Evolutionary conservation across 2,329 filamentous ascomycete species (phyloP).

Genomic region (Cercospora janseana): DNA sequence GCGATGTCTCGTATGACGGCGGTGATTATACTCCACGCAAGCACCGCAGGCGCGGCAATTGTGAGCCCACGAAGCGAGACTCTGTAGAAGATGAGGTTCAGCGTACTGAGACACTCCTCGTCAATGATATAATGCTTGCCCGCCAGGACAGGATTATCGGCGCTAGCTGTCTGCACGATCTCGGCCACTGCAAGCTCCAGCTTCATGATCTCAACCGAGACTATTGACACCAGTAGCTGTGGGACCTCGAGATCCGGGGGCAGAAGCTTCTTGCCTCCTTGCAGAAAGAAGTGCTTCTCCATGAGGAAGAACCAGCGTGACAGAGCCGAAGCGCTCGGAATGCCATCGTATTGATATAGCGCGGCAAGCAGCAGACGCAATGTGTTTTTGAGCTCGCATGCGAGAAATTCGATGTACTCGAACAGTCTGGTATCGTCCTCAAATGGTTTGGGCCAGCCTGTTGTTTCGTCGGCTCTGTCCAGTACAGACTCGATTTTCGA

Average conservation of each 20-base stretch:
- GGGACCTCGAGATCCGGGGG: constrained; percentile 53
- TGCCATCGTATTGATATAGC: constrained; percentile 37
- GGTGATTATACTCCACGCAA: constrained; percentile 78
- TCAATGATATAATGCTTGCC: constrained; percentile 61
- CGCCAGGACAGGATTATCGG: constrained; percentile 11
- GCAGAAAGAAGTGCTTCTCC: constrained; percentile 66
- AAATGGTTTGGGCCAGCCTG: constrained; percentile 31
- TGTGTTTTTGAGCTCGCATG: constrained; percentile 69
- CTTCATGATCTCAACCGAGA: constrained; percentile 72
- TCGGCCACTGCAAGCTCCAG: constrained; percentile 60
- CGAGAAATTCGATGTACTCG: constrained; percentile 61
- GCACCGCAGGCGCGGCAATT: constrained; percentile 69
- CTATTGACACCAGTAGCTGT: constrained; percentile 66
- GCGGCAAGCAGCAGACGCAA: constrained; percentile 54
- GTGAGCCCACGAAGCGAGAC: constrained; percentile 57
- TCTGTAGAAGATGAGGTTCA: constrained; percentile 68
- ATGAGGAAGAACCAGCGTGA: constrained; percentile 74
- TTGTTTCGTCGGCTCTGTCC: constrained; percentile 36
- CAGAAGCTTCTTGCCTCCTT: constrained; percentile 46
- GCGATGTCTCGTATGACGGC: constrained; percentile 60
- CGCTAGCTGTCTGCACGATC: constrained; percentile 38
- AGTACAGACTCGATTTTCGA: constrained; percentile 22
- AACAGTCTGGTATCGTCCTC: constrained; percentile 36
- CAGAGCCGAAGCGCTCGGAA: constrained; percentile 49
- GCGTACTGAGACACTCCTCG: constrained; percentile 64